phyloP scores from a whole-genome alignment of 2,329 filamentous ascomycete species.

The Cordyceps militaris region DNA sequence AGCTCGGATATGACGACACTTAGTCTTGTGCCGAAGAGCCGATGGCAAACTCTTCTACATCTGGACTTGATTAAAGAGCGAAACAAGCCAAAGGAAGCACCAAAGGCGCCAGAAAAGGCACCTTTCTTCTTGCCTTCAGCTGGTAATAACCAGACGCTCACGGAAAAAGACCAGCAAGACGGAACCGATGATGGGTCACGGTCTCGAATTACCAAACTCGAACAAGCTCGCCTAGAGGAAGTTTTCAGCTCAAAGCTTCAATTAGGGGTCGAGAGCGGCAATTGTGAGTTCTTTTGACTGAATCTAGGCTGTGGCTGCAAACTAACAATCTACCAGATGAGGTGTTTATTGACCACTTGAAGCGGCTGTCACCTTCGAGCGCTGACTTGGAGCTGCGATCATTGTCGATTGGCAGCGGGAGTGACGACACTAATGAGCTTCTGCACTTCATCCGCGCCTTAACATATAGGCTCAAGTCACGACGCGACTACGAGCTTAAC shows the following conservation, averaged over 20 bases:
- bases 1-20: constrained; percentile 78
- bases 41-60: constrained; percentile 92
- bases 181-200: constrained; percentile 37
- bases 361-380: constrained; percentile 72
- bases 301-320: background rate
- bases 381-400: constrained; percentile 89
- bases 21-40: constrained; percentile 79
- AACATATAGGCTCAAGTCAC: constrained; percentile 58
- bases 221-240: constrained; percentile 50
- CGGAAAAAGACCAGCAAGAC: constrained; percentile 24
- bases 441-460: constrained; percentile 75
- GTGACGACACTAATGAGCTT: constrained; percentile 58
- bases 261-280: constrained; percentile 43
- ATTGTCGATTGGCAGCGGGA: constrained; percentile 44
- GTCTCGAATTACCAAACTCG: constrained; percentile 64
- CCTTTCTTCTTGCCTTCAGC: constrained; percentile 87
- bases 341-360: constrained; percentile 69
- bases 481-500: constrained; percentile 83
- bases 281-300: constrained; percentile 47
- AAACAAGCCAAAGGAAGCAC: constrained; percentile 88
- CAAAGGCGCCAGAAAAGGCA: constrained; percentile 86
- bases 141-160: constrained; percentile 36
- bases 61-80: constrained; percentile 87
- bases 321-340: constrained; percentile 39
- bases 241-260: constrained; percentile 52